phyloP scores from a whole-genome alignment of 2,329 filamentous ascomycete genomes.

The Elsinoe perseae region DNA sequence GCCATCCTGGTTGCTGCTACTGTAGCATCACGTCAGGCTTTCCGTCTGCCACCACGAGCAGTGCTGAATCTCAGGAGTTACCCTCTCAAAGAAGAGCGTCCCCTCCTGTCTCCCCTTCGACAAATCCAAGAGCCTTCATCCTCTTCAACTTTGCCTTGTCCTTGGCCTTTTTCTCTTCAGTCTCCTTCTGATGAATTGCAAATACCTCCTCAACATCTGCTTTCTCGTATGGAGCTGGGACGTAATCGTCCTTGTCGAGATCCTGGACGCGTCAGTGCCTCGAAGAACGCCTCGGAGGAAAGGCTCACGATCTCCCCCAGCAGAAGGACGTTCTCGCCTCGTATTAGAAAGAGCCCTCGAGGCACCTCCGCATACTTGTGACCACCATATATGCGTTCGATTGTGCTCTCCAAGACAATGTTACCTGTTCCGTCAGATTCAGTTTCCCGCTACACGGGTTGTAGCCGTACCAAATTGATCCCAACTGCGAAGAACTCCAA shows the following conservation, averaged over 20 bases:
- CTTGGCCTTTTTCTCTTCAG: constrained; percentile 57
- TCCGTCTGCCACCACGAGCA: too few relatives aligned
- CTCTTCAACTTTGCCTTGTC: constrained; percentile 68
- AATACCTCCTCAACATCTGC: constrained; percentile 64
- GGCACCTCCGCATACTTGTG: constrained; percentile 74
- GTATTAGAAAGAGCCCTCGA: constrained; percentile 81
- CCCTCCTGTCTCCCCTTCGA: constrained; percentile 70
- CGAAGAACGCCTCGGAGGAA: background rate
- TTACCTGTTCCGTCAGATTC: constrained; percentile 56
- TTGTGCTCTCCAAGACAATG: constrained; percentile 84
- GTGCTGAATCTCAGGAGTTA: too few relatives aligned
- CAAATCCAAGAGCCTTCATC: constrained; percentile 68
- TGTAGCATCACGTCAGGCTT: too few relatives aligned
- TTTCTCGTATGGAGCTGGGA: constrained; percentile 59
- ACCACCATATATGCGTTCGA: constrained; percentile 75
- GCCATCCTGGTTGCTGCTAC: too few relatives aligned
- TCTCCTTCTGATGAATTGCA: constrained; percentile 64
- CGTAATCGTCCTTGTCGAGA: constrained; percentile 87
- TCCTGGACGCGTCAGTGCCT: constrained; percentile 45
- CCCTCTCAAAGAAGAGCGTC: constrained; percentile 58
- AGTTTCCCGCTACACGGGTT: background rate
- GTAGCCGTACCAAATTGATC: constrained; percentile 80
- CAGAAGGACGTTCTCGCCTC: constrained; percentile 93
- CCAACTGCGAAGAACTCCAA: constrained; percentile 89
- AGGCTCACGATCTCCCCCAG: constrained; percentile 71